Conservation (phyloP, 352 stramenopile genomes). For the Pythium myriotylum region DNA sequence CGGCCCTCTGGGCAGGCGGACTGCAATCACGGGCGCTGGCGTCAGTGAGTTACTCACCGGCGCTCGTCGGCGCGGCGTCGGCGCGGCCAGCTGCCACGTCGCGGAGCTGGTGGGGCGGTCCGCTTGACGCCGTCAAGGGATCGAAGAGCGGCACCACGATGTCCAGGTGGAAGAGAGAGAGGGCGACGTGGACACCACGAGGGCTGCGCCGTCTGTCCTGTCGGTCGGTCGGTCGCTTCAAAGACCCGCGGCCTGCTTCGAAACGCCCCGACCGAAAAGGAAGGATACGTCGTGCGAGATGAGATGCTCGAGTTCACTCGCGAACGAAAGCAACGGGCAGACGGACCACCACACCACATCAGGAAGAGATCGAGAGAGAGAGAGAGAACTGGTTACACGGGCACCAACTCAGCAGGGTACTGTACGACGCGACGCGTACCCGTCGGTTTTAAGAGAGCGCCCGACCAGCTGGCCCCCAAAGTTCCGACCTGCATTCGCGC, state of each 20-base stretch:
- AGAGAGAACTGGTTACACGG: neutral
- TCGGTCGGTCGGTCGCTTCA: neutral
- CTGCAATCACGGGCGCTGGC: constrained; percentile 23
- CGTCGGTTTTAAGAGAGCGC: neutral
- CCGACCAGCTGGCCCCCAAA: neutral
- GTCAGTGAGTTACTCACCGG: constrained; percentile 33
- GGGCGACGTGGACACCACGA: neutral
- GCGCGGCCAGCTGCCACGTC: neutral
- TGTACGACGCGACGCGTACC: neutral
- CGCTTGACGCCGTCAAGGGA: neutral
- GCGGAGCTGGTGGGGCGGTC: neutral
- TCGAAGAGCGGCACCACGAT: neutral
- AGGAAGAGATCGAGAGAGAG: too few species aligned
- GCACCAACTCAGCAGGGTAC: neutral
- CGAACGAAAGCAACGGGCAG: neutral
- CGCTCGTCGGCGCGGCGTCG: neutral
- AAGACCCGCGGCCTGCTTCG: neutral
- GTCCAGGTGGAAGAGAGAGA: neutral
- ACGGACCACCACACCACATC: neutral
- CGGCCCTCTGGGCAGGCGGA: constrained; percentile 5
- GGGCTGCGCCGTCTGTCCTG: neutral
- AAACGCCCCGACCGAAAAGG: neutral
- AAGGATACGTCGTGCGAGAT: neutral
- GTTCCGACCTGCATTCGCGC: constrained; percentile 13
- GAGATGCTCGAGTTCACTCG: neutral